These are phyloP conservation scores for Babesia gibsoni DNA, from an alignment of 169 alveolate species.

Conservation along the genomic window DNA sequence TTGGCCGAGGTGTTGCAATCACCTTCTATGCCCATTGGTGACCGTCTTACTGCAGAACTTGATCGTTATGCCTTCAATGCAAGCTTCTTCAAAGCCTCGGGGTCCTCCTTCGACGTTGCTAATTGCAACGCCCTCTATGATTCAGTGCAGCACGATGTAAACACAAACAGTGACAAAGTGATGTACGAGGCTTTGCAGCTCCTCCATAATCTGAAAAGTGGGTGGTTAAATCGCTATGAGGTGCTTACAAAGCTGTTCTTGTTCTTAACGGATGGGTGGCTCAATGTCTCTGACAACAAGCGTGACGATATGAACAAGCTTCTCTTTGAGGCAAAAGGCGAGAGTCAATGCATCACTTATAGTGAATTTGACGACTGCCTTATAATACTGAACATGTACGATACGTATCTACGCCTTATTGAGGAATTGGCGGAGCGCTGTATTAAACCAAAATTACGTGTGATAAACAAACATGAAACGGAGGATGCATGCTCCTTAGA, in stretches of 20 bases:
- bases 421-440: conserved; percentile 12
- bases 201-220: conserved; percentile 2
- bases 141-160: conserved; percentile 17
- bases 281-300: neutral
- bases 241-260: conserved; percentile 22
- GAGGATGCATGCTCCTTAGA: neutral
- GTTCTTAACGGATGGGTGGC: conserved; percentile 25
- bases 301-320: neutral
- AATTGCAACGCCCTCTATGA: conserved; percentile 24
- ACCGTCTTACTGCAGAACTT: conserved; percentile 5
- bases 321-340: neutral
- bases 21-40: neutral
- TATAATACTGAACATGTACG: conserved; percentile 1
- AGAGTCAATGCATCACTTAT: neutral
- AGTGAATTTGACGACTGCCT: neutral
- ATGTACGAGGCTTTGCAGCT: conserved; percentile 6
- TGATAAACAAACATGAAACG: neutral
- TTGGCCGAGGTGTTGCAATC: neutral
- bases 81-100: neutral
- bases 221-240: conserved; percentile 16
- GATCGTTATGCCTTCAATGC: neutral
- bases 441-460: neutral
- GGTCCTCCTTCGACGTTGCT: neutral
- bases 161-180: neutral
- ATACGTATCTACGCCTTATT: conserved; percentile 3